Evolutionary conservation across 2,329 filamentous ascomycete genomes (phyloP), one percentile per base, ranked within the genome.

Genomic region (Microcyclosporella mali): DNA sequence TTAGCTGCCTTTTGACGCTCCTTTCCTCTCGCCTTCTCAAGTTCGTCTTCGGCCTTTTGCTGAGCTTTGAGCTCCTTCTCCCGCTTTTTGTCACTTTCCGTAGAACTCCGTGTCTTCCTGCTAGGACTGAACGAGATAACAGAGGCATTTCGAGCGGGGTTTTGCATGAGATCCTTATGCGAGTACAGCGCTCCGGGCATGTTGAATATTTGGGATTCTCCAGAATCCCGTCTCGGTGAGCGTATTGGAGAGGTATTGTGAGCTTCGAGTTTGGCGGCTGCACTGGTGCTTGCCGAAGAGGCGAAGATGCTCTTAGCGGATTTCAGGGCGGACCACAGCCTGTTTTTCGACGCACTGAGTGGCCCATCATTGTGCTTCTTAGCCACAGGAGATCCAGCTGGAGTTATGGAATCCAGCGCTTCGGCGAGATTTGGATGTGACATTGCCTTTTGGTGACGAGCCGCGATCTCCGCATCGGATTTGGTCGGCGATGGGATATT

Each of bases 291-390:
- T 45, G 74, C 78, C 49, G 76, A 90, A 53, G 85, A 94, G 14
- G 84, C 87, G 50, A 95, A 82, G 37, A 95, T 77, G 11, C 84
- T 86, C 63, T 85, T 90, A 3, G 89, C 92, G 42, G 83, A 85
- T 66, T 88, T 89, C 56, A 95, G 72, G 46, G 95, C 88, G 8
- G 89, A 94, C 35, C 90, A 94, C 36, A 97, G 73, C 62, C 88
- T 94, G 59, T 85, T 87, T 69, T 95, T 97, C 19, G 92, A 89
- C 39, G 92, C 88, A 65, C 89, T 95, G 46, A 95, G 66, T 4
- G 88, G 88, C 45, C 84, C 90, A 53, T 94, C 88, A 62, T 50
- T 75, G 69, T 63, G 76, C 68, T 63, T 74, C 57, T 66, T 70
- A 43, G 57, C 57, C 54, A 53, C 56, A 19, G 78, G 79, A 17